phyloP scores from a whole-genome alignment of 2,329 filamentous ascomycete genomes.

The Trichothecium roseum region DNA sequence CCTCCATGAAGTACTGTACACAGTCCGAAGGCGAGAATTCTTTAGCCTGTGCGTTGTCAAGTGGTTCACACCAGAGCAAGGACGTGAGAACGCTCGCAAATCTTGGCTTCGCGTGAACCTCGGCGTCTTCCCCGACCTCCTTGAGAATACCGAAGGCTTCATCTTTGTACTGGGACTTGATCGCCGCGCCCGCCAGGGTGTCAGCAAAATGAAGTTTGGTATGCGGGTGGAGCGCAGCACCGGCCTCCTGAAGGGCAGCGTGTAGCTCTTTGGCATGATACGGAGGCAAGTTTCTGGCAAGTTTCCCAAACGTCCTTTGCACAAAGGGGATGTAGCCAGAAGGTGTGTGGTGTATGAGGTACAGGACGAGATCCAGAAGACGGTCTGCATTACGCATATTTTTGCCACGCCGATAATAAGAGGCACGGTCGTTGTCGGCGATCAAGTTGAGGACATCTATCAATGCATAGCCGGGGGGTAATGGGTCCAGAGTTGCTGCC shows the following conservation, averaged over 20 bases:
- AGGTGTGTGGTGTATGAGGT: slow-evolving; percentile 10
- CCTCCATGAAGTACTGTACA: slow-evolving; percentile 35
- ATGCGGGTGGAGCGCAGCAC: slow-evolving; percentile 23
- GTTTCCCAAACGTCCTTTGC: slow-evolving; percentile 25
- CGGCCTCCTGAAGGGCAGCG: slow-evolving; percentile 16
- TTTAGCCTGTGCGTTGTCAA: slow-evolving; percentile 3
- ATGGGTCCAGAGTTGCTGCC: slow-evolving; percentile 23
- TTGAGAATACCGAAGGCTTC: slow-evolving; percentile 30
- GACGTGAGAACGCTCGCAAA: slow-evolving; percentile 47
- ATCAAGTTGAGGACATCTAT: slow-evolving; percentile 24
- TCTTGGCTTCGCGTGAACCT: slow-evolving; percentile 34
- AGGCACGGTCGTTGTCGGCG: slow-evolving; percentile 7
- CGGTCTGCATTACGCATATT: not conserved
- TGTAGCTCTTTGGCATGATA: slow-evolving; percentile 25
- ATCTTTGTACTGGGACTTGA: slow-evolving; percentile 33
- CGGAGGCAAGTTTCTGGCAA: slow-evolving; percentile 17
- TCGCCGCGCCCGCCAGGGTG: slow-evolving; percentile 27
- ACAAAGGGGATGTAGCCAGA: slow-evolving; percentile 21
- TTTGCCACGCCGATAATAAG: not conserved
- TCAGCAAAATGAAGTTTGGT: slow-evolving; percentile 38
- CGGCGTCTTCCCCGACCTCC: slow-evolving; percentile 21
- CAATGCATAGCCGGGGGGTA: slow-evolving; percentile 25
- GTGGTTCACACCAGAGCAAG: slow-evolving; percentile 34
- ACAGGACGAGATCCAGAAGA: not conserved
- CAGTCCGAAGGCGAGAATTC: slow-evolving; percentile 19